Percentiles rank a stretch among this genome's conserved stretches.
Conservation (phyloP, 2,329 filamentous ascomycete genomes). For the Paecilomyces sp. region DNA sequence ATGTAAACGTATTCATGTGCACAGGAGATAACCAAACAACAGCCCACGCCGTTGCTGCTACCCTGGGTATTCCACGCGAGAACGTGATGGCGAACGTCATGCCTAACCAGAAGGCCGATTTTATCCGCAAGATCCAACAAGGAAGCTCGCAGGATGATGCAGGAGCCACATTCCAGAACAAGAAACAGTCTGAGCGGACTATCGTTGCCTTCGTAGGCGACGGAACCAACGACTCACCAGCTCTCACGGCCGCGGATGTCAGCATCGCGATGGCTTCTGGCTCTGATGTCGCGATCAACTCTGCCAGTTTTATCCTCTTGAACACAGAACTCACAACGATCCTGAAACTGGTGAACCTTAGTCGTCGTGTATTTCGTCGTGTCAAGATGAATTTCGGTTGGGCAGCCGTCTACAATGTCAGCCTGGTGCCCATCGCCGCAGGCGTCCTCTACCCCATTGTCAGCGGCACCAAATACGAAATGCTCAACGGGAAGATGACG, state of each 20-base stretch:
- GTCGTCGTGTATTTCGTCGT: slow-evolving; percentile 63
- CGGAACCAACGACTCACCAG: slow-evolving; percentile 79
- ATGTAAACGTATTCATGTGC: slow-evolving; percentile 81
- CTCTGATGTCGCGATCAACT: slow-evolving; percentile 75
- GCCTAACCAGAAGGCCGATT: slow-evolving; percentile 64
- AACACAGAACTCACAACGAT: slow-evolving; percentile 63
- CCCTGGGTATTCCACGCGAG: slow-evolving; percentile 63
- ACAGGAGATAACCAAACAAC: slow-evolving; percentile 88
- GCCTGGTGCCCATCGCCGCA: slow-evolving; percentile 73
- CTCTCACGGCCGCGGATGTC: slow-evolving; percentile 71
- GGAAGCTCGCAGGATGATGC: slow-evolving; percentile 46
- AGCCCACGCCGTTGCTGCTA: slow-evolving; percentile 67
- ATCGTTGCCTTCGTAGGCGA: slow-evolving; percentile 80
- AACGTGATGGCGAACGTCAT: slow-evolving; percentile 85
- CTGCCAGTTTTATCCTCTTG: slow-evolving; percentile 73
- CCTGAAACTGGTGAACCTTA: slow-evolving; percentile 66
- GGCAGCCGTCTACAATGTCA: slow-evolving; percentile 74
- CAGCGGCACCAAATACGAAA: slow-evolving; percentile 28
- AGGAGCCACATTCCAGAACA: slow-evolving; percentile 39
- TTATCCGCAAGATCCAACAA: slow-evolving; percentile 31
- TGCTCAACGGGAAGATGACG: slow-evolving; percentile 23
- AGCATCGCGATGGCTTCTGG: slow-evolving; percentile 76
- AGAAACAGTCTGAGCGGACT: slow-evolving; percentile 29
- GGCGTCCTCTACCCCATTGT: slow-evolving; percentile 64
- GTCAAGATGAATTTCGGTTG: slow-evolving; percentile 82